These are phyloP conservation scores for Solanum pimpinellifolium DNA, from an alignment of 257 asterid species.

Conservation along the genomic window DNA sequence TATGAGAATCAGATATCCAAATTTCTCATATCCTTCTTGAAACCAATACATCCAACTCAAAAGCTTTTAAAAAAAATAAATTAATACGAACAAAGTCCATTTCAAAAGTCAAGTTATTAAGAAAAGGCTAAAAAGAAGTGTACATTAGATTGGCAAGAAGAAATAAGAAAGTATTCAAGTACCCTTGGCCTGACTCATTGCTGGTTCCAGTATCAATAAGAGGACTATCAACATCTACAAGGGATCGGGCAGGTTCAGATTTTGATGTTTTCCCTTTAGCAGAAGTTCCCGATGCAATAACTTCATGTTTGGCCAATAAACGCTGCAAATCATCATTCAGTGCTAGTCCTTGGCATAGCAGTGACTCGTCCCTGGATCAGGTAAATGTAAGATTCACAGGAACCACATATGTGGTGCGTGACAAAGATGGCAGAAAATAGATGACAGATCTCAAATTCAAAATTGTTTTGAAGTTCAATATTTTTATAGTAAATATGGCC, in stretches of 20 bases:
- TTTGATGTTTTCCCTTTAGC: constrained; percentile 40
- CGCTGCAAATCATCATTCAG: constrained; percentile 3
- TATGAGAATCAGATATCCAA: neutral
- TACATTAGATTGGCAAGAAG: neutral
- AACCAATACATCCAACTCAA: neutral
- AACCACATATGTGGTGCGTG: neutral
- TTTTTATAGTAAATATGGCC: neutral
- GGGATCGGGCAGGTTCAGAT: constrained; percentile 41
- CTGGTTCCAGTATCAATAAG: constrained; percentile 76
- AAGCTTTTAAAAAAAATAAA: neutral
- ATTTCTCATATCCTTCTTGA: neutral
- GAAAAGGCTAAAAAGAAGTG: neutral
- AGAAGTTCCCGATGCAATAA: constrained; percentile 5
- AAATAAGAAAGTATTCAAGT: constrained; percentile 16
- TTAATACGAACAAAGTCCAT: neutral
- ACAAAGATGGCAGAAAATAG: neutral
- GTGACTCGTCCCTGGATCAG: constrained; percentile 3
- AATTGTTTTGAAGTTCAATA: neutral
- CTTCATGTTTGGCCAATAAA: constrained; percentile 3
- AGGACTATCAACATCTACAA: constrained; percentile 58
- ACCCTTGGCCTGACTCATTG: constrained; percentile 52
- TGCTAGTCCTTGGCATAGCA: neutral
- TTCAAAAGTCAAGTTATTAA: neutral
- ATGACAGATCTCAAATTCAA: neutral
- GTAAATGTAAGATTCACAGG: constrained; percentile 4